A percentile compares a stretch with the other conserved stretches of the same genome.
These are phyloP conservation scores for Cucumis cinereus DNA, from an alignment of 306 rosid genomes.

Conservation along the genomic window DNA sequence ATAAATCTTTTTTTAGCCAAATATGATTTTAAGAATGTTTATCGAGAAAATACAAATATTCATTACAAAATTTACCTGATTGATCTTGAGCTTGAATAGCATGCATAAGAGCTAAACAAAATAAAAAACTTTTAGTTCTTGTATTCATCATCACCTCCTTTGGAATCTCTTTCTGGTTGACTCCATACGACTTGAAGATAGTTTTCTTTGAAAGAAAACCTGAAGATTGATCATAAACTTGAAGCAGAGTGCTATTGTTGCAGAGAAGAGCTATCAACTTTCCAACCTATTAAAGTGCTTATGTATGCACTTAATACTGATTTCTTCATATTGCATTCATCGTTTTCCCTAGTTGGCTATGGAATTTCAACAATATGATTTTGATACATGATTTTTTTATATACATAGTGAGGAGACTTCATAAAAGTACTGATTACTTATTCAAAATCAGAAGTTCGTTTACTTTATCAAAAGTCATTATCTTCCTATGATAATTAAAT, in stretches of 20 bases:
- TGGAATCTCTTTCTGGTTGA: neutral
- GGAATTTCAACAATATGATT: neutral
- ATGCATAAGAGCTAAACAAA: neutral
- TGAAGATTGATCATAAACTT: neutral
- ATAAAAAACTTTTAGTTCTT: neutral
- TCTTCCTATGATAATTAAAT: neutral
- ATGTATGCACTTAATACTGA: neutral
- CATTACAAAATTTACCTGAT: neutral
- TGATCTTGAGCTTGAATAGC: conserved; percentile 6
- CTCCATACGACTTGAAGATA: neutral
- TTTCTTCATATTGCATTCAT: neutral
- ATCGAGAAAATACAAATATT: neutral
- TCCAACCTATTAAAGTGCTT: neutral
- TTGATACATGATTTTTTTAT: neutral
- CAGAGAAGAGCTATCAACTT: neutral
- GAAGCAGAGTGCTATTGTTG: neutral
- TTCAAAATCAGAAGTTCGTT: neutral
- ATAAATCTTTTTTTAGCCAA: neutral
- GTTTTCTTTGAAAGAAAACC: neutral
- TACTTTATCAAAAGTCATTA: neutral
- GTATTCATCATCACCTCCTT: neutral
- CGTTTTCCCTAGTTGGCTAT: neutral
- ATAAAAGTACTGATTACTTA: neutral
- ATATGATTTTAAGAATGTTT: neutral
- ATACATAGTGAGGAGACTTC: neutral